Base-by-base conservation (phyloP, 2,329 filamentous ascomycete species). In the Tolypocladium nubicola region DNA sequence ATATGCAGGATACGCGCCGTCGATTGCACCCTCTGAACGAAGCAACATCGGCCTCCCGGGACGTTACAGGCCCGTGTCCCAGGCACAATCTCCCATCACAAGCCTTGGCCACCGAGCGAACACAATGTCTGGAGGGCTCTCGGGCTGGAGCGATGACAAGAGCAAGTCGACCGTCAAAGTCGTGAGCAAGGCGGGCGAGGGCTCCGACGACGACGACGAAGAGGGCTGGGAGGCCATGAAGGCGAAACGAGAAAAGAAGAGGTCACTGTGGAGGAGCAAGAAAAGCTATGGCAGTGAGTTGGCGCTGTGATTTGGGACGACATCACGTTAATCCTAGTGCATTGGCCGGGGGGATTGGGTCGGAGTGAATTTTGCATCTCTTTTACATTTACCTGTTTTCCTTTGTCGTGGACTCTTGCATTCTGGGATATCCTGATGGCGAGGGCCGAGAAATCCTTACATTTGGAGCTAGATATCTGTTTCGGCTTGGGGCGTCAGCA, bases 1-100 rank as follows among this genome's bases (percentile, higher is more conserved):
- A 71, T 81, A 75, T 52, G 71, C 72, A 55, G 85, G 83, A 10
- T 97, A 97, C 72, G 82, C 91, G 1, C 85, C 91, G 1, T 97
- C 93, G 1, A 96, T 99, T 63, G 93, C 94, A 2, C 94, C 94
- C 1, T 96, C 90, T 6, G 94, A 97, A 75, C 87, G 94, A 60
- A 97, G 92, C 78, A 97, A 95, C 70, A 78, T 97, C 60, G 94
- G 94, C 19, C 80, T 96, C 55, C 91, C 94, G 10, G 87, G 90
- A 38, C 85, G 94, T 50, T 99, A 99, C 73, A 84, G 94, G 52
- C 91, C 94, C 1, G 93, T 97, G 1, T 91, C 89, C 0, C 86
- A 87, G 47, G 76, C 76, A 8, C 65, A 64, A 0, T 64, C 57
- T 66, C 72, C 50, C 61, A 67, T 60, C 23, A 61, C 63, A 54